phyloP scores from a whole-genome alignment of 805 yeast genomes.

The Naumovozyma baii region DNA sequence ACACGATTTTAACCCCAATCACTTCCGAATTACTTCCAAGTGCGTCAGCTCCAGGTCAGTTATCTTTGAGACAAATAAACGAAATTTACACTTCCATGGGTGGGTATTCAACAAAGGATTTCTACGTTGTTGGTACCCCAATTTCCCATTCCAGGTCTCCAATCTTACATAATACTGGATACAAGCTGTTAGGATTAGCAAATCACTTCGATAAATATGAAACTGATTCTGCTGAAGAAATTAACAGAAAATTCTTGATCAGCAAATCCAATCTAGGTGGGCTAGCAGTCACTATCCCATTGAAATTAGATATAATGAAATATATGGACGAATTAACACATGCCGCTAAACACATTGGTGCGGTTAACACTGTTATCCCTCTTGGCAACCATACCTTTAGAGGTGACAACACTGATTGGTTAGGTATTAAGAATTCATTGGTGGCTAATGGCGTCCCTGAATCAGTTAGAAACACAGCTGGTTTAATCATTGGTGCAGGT shows the following conservation, averaged over 20 bases:
- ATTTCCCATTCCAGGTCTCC: slow-evolving; percentile 86
- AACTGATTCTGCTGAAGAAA: slow-evolving; percentile 51
- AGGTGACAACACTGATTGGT: slow-evolving; percentile 96
- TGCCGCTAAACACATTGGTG: slow-evolving; percentile 81
- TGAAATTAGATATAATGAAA: slow-evolving; percentile 71
- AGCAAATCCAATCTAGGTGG: slow-evolving; percentile 63
- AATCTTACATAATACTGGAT: slow-evolving; percentile 71
- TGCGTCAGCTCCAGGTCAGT: slow-evolving; percentile 74
- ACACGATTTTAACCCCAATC: slow-evolving; percentile 71
- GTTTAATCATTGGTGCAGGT: slow-evolving; percentile 90
- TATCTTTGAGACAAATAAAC: slow-evolving; percentile 59
- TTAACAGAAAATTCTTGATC: slow-evolving; percentile 41
- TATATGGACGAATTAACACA: slow-evolving; percentile 55
- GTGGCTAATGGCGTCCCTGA: slow-evolving; percentile 50
- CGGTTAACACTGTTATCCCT: slow-evolving; percentile 79
- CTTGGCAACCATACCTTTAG: slow-evolving; percentile 38
- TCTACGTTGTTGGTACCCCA: slow-evolving; percentile 74
- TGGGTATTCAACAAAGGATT: slow-evolving; percentile 45
- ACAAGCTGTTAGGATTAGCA: slow-evolving; percentile 66
- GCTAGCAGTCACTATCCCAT: slow-evolving; percentile 89
- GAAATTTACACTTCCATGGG: slow-evolving; percentile 50
- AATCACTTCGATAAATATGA: slow-evolving; percentile 60
- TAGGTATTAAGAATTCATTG: slow-evolving; percentile 71
- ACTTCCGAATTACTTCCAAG: slow-evolving; percentile 60
- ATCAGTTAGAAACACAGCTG: slow-evolving; percentile 36